Evolutionary conservation across 805 yeast species (phyloP).

Genomic region (Teunomyces barrocoloradensis): DNA sequence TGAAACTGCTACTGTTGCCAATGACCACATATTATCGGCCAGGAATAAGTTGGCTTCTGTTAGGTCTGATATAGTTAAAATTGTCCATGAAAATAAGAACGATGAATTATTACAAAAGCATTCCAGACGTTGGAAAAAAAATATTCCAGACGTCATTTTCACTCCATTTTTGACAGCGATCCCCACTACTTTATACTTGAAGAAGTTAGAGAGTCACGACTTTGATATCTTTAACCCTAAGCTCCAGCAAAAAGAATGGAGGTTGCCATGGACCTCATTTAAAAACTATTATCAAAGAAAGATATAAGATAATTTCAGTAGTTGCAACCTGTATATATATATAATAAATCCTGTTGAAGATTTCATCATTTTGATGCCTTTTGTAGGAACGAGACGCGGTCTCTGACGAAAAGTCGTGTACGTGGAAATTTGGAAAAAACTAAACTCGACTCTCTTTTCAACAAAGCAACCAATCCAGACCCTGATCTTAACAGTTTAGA

Average conservation of each 20-base stretch:
- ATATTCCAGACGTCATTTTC: conserved; percentile 61
- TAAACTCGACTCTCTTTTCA: conserved; percentile 2
- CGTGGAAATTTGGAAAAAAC: conserved; percentile 1
- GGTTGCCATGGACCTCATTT: conserved; percentile 60
- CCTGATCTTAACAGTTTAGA: neutral
- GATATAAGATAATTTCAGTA: conserved; percentile 19
- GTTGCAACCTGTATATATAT: conserved; percentile 1
- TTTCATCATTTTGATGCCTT: neutral
- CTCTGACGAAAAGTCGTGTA: conserved; percentile 1
- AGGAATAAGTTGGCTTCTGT: conserved; percentile 48
- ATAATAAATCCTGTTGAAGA: neutral
- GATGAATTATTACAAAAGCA: conserved; percentile 22
- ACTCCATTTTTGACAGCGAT: conserved; percentile 67
- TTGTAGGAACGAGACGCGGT: neutral
- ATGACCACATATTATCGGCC: conserved; percentile 76
- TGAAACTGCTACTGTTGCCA: conserved; percentile 71
- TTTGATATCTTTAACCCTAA: conserved; percentile 55
- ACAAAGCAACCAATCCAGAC: neutral
- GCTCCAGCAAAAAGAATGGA: conserved; percentile 57
- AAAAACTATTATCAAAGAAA: conserved; percentile 41
- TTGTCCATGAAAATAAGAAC: conserved; percentile 22
- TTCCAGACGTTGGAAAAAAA: conserved; percentile 39
- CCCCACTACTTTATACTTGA: conserved; percentile 63
- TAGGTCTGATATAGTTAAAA: conserved; percentile 31
- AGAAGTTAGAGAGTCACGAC: conserved; percentile 56